phyloP scores from a whole-genome alignment of 2,329 filamentous ascomycete genomes.

The Keithomyces neogunnii region DNA sequence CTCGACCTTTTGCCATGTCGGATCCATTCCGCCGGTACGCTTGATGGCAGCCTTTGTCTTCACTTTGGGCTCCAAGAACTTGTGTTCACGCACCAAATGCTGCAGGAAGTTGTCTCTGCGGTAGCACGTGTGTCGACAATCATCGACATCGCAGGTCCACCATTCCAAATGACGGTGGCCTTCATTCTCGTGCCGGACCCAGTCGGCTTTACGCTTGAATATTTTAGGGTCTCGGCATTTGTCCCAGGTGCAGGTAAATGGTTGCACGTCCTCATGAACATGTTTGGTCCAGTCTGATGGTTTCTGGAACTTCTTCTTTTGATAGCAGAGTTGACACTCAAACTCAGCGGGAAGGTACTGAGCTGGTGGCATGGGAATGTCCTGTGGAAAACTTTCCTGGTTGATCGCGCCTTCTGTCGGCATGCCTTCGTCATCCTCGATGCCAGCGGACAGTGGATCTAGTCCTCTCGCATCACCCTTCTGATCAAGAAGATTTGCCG shows the following conservation, averaged over 20 bases:
- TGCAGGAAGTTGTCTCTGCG: constrained; percentile 89
- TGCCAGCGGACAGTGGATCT: constrained; percentile 47
- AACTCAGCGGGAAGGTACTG: constrained; percentile 73
- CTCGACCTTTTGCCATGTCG: constrained; percentile 71
- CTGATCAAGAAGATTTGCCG: constrained; percentile 51
- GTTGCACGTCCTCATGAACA: constrained; percentile 86
- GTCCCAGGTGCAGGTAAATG: constrained; percentile 87
- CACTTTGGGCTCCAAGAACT: constrained; percentile 70
- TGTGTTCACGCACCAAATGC: constrained; percentile 86
- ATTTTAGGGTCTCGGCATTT: constrained; percentile 77
- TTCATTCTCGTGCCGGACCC: constrained; percentile 92
- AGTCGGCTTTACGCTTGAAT: constrained; percentile 92
- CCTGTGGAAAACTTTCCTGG: constrained; percentile 66
- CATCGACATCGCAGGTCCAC: constrained; percentile 77
- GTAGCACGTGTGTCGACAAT: constrained; percentile 76
- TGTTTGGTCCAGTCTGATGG: constrained; percentile 97
- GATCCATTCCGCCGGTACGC: constrained; percentile 47
- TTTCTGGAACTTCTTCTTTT: constrained; percentile 76
- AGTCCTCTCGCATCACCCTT: constrained; percentile 50
- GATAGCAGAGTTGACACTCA: constrained; percentile 83
- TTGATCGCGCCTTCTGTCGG: constrained; percentile 60
- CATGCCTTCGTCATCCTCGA: constrained; percentile 50
- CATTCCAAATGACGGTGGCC: constrained; percentile 82
- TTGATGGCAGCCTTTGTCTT: constrained; percentile 65
- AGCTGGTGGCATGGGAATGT: constrained; percentile 76